Conservation (phyloP, 1,284 basidiomycete genomes). For the Neonothopanus nambi region DNA sequence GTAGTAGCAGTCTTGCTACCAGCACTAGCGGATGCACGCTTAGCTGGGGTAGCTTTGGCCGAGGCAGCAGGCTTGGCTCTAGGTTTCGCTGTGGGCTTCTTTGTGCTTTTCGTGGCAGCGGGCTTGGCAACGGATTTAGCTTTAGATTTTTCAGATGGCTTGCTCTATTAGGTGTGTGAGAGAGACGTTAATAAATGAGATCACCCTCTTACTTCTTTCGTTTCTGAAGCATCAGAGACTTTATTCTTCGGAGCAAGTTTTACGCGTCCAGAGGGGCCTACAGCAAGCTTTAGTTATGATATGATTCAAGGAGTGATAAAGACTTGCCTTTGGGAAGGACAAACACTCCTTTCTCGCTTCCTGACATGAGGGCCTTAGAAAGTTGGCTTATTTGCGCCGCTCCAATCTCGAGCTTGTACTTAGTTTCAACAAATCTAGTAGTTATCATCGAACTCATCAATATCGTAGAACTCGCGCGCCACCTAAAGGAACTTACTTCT, state of each 20-base stretch:
- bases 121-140: slow-evolving; percentile 34
- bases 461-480: neutral
- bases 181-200: slow-evolving; percentile 41
- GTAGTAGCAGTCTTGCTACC: slow-evolving; percentile 12
- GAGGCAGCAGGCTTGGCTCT: neutral
- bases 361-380: slow-evolving; percentile 77
- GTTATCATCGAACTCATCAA: neutral
- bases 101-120: slow-evolving; percentile 22
- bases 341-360: slow-evolving; percentile 80
- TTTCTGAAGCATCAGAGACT: slow-evolving; percentile 47
- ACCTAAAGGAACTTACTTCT: slow-evolving; percentile 64
- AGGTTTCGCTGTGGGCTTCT: slow-evolving; percentile 20
- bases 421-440: slow-evolving; percentile 73
- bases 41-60: neutral
- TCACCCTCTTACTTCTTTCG: no score
- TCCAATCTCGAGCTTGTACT: slow-evolving; percentile 78
- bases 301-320: no score
- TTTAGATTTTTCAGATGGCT: slow-evolving; percentile 39
- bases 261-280: slow-evolving; percentile 78
- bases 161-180: slow-evolving; percentile 46
- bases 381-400: slow-evolving; percentile 81
- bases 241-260: slow-evolving; percentile 77
- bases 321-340: slow-evolving; percentile 83
- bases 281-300: no score
- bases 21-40: neutral